Evolutionary conservation across 306 rosid species (phyloP).

Genomic region (Glycine latifolia): DNA sequence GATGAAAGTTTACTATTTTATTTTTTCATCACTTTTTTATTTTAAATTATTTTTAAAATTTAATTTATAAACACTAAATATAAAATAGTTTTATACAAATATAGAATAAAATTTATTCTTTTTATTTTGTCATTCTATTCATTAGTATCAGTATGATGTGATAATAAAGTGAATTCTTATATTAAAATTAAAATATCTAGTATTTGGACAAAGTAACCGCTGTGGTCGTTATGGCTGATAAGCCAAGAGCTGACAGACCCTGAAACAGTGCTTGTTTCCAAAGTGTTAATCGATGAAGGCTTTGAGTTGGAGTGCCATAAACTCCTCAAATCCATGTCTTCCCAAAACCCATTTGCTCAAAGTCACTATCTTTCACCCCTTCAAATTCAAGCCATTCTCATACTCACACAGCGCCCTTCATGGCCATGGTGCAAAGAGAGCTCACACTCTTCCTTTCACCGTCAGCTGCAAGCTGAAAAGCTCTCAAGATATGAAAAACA

Average conservation of each 20-base stretch:
- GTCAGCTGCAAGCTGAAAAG: conserved; percentile 58
- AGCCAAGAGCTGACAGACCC: background rate
- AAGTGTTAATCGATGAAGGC: conserved; percentile 55
- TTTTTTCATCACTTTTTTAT: no score
- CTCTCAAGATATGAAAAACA: conserved; percentile 60
- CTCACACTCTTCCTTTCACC: conserved; percentile 44
- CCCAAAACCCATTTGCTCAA: conserved; percentile 53
- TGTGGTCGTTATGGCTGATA: conserved; percentile 58
- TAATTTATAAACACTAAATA: no score
- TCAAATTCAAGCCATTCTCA: conserved; percentile 48
- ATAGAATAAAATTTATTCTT: no score
- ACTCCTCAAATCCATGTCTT: conserved; percentile 56
- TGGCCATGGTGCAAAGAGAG: conserved; percentile 38
- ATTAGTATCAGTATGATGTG: no score
- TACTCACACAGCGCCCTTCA: background rate
- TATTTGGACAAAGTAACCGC: conserved; percentile 63
- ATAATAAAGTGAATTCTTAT: no score
- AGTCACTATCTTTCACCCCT: conserved; percentile 46
- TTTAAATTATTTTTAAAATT: no score
- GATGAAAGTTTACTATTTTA: no score
- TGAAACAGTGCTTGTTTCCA: background rate
- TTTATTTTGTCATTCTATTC: no score
- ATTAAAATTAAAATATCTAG: conserved; percentile 29
- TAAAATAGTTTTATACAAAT: no score
- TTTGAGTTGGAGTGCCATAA: conserved; percentile 36